phyloP scores from a whole-genome alignment of 306 rosid genomes.

The Notholithocarpus densiflorus region DNA sequence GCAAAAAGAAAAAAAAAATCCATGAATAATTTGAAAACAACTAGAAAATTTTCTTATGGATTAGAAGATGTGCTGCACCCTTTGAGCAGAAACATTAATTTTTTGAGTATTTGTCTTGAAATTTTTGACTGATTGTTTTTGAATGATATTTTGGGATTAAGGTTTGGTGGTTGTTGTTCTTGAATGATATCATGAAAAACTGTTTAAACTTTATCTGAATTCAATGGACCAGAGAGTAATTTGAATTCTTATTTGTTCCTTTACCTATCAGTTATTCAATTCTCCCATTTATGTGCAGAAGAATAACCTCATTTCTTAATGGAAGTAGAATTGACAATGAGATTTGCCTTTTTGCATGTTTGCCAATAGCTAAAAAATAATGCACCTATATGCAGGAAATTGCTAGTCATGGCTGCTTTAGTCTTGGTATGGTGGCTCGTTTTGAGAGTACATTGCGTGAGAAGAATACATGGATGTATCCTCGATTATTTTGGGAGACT shows the following conservation, averaged over 20 bases:
- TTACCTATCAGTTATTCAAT: neutral
- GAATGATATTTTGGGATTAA: neutral
- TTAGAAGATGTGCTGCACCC: no score
- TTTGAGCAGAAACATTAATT: no score
- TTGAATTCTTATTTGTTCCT: neutral
- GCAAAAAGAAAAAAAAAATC: no score
- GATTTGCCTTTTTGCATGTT: neutral
- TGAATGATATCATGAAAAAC: neutral
- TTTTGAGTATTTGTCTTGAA: neutral
- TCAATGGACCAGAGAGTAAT: no score
- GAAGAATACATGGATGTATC: slow-evolving; percentile 76
- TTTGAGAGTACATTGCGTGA: slow-evolving; percentile 58
- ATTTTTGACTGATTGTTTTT: neutral
- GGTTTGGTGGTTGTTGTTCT: neutral
- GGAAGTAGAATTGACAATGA: neutral
- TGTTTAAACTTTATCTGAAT: neutral
- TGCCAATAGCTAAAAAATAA: slow-evolving; percentile 3
- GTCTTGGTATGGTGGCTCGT: slow-evolving; percentile 92
- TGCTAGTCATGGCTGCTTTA: slow-evolving; percentile 92
- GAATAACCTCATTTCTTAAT: slow-evolving; percentile 1
- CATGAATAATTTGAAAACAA: no score
- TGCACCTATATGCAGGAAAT: slow-evolving; percentile 57
- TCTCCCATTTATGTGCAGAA: neutral
- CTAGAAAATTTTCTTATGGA: no score
- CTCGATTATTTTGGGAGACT: slow-evolving; percentile 97